Conservation (phyloP, 345 rosid species). For the Populus nigra region DNA sequence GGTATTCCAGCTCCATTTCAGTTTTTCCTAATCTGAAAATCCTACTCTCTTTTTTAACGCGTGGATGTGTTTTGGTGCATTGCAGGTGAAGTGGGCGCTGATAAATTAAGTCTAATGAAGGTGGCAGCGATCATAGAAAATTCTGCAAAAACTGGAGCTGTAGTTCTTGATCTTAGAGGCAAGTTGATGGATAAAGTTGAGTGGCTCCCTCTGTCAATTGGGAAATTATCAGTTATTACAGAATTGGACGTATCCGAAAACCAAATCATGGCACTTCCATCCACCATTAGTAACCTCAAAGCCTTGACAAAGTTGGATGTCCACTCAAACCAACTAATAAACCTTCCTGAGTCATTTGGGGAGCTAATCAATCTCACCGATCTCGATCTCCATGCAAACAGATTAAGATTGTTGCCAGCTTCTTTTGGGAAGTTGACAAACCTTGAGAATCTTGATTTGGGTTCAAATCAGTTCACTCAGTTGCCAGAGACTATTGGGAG, state of each 20-base stretch:
- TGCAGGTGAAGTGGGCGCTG: constrained; percentile 37
- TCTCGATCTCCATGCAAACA: constrained; percentile 59
- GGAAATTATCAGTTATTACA: constrained; percentile 44
- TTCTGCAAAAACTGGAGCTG: constrained; percentile 42
- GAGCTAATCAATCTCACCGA: constrained; percentile 46
- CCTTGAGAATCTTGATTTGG: constrained; percentile 44
- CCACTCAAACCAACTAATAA: constrained; percentile 58
- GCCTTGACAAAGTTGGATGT: constrained; percentile 48
- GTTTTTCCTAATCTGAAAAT: not conserved
- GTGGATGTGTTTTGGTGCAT: constrained; percentile 16
- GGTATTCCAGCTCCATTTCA: not conserved
- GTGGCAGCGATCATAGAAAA: constrained; percentile 58
- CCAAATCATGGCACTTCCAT: constrained; percentile 59
- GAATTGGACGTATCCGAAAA: constrained; percentile 59
- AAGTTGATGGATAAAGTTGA: constrained; percentile 57
- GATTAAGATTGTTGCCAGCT: constrained; percentile 47
- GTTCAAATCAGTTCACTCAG: constrained; percentile 47
- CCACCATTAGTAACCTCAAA: constrained; percentile 39
- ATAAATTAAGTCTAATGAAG: constrained; percentile 55
- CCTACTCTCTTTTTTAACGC: not conserved
- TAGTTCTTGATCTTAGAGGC: constrained; percentile 51
- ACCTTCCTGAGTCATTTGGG: constrained; percentile 59
- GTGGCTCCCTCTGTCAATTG: constrained; percentile 68
- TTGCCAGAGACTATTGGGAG: constrained; percentile 51
- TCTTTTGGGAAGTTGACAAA: constrained; percentile 49